These are phyloP conservation scores for Conticribra guillardii DNA, from an alignment of 108 stramenopile genomes.

Conservation along the genomic window DNA sequence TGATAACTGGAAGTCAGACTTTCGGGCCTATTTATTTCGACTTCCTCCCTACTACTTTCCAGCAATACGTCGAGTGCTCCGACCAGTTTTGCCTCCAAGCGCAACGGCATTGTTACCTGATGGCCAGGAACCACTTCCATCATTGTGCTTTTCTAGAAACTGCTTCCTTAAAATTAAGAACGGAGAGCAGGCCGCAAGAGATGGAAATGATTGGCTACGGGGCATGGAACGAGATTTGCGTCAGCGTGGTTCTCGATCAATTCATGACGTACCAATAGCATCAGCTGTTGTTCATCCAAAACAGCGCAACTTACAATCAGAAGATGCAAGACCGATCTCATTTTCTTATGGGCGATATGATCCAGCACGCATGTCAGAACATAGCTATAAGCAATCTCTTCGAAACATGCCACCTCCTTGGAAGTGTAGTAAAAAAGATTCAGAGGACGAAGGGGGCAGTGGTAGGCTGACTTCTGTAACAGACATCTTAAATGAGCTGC, in stretches of 20 bases:
- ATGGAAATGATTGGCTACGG: constrained; percentile 66
- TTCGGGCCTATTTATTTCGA: constrained; percentile 66
- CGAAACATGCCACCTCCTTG: constrained; percentile 73
- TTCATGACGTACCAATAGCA: constrained; percentile 26
- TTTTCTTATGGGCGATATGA: constrained; percentile 77
- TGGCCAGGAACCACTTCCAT: constrained; percentile 34
- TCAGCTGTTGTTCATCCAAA: constrained; percentile 12
- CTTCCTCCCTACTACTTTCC: constrained; percentile 78
- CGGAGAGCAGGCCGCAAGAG: constrained; percentile 63
- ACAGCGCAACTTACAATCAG: constrained; percentile 9
- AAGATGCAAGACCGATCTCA: constrained; percentile 10
- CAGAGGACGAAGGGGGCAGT: not conserved
- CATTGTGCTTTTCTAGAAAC: constrained; percentile 67
- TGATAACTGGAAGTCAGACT: constrained; percentile 77
- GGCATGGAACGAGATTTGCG: constrained; percentile 63
- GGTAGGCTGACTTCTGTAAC: not conserved
- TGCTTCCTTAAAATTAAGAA: constrained; percentile 73
- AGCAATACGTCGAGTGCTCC: constrained; percentile 62
- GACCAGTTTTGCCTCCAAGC: constrained; percentile 65
- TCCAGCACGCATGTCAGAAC: constrained; percentile 45
- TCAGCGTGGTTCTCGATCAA: constrained; percentile 26
- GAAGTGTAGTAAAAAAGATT: constrained; percentile 23
- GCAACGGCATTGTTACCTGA: constrained; percentile 61
- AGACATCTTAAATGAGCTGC: constrained; percentile 38
- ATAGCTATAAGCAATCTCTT: constrained; percentile 63